Percentiles rank a stretch among this genome's conserved stretches.
Evolutionary conservation across 805 yeast genomes (phyloP).

Genomic region (Pichia insulana): DNA sequence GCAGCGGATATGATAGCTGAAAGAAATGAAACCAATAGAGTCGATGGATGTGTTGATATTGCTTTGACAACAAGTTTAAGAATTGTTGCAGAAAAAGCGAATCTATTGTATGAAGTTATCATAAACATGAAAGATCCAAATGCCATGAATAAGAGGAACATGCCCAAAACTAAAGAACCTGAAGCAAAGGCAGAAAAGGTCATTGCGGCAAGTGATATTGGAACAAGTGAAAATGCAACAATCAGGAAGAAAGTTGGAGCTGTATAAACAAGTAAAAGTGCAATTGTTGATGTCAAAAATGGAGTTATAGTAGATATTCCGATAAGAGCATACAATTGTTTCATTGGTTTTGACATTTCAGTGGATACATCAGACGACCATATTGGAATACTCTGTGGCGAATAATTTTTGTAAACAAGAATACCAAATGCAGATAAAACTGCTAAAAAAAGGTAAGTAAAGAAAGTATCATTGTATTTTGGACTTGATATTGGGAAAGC

Average conservation of each 20-base stretch:
- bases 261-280: constrained; percentile 19
- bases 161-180: constrained; percentile 16
- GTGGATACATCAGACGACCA: not conserved
- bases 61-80: constrained; percentile 55
- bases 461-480: constrained; percentile 62
- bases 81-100: constrained; percentile 24
- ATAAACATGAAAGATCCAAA: constrained; percentile 17
- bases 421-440: constrained; percentile 13
- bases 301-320: constrained; percentile 15
- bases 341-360: constrained; percentile 9
- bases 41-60: constrained; percentile 63
- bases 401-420: constrained; percentile 10
- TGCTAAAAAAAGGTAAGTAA: constrained; percentile 41
- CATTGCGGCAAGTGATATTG: constrained; percentile 20
- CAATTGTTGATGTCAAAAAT: constrained; percentile 14
- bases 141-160: constrained; percentile 13
- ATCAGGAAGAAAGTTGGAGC: constrained; percentile 25
- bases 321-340: constrained; percentile 6
- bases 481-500: constrained; percentile 59
- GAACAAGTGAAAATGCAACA: constrained; percentile 22
- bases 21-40: constrained; percentile 37
- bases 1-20: constrained; percentile 43
- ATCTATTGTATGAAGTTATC: constrained; percentile 21
- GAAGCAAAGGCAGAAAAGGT: constrained; percentile 14
- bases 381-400: too few relatives aligned